These are phyloP conservation scores for Ceratobasidium sp. DNA, from an alignment of 1,284 basidiomycete genomes.

Conservation along the genomic window DNA sequence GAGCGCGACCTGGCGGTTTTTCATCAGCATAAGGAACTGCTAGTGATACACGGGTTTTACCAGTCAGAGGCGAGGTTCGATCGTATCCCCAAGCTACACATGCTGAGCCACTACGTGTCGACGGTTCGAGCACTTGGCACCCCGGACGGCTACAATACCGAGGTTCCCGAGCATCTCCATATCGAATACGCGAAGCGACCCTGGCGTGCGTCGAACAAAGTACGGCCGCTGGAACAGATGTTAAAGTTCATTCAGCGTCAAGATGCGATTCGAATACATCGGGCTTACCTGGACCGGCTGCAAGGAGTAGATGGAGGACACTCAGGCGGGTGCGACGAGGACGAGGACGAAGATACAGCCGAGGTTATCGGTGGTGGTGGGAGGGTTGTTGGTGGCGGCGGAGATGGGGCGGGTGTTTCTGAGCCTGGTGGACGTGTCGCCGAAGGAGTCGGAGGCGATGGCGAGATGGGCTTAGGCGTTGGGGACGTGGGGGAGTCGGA, in stretches of 20 bases:
- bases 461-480: too few species aligned
- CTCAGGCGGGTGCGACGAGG: too few species aligned
- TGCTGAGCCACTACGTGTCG: slow-evolving; percentile 42
- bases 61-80: slow-evolving; percentile 7
- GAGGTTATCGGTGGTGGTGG: background rate
- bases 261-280: slow-evolving; percentile 7
- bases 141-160: slow-evolving; percentile 45
- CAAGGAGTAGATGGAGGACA: background rate
- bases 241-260: slow-evolving; percentile 36
- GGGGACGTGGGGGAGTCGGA: background rate
- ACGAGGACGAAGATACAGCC: background rate
- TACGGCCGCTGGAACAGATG: slow-evolving; percentile 38
- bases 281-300: slow-evolving; percentile 11
- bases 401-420: too few species aligned
- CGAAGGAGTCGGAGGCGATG: too few species aligned
- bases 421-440: too few species aligned
- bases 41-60: slow-evolving; percentile 13
- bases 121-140: slow-evolving; percentile 42
- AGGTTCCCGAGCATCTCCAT: slow-evolving; percentile 44
- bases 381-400: too few species aligned
- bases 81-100: slow-evolving; percentile 40
- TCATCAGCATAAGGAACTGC: slow-evolving; percentile 14
- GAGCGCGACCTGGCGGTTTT: background rate
- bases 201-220: slow-evolving; percentile 45
- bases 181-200: slow-evolving; percentile 45